Conservation (phyloP, 768 basidiomycete species). For the Boletus fagicola region DNA sequence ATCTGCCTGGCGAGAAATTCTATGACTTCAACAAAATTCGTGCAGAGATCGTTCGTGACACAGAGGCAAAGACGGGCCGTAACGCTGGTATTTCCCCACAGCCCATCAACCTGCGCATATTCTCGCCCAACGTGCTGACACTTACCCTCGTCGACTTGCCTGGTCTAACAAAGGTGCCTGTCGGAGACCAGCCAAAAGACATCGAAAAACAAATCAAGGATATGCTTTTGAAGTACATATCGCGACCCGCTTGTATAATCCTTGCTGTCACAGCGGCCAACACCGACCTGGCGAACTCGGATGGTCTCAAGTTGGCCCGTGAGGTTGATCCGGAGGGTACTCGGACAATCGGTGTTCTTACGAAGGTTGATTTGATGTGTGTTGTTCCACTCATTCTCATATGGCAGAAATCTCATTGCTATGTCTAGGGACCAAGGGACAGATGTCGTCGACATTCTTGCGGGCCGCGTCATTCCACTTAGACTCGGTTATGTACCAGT, state of each 20-base stretch:
- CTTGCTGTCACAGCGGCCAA: slow-evolving; percentile 96
- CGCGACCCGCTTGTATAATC: slow-evolving; percentile 93
- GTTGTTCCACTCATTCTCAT: slow-evolving; percentile 31
- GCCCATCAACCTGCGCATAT: slow-evolving; percentile 97
- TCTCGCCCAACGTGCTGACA: slow-evolving; percentile 95
- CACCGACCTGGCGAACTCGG: slow-evolving; percentile 97
- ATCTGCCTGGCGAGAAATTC: slow-evolving; percentile 95
- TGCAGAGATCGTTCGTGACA: slow-evolving; percentile 94
- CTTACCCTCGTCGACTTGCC: slow-evolving; percentile 97
- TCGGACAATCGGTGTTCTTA: slow-evolving; percentile 96
- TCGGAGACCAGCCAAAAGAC: slow-evolving; percentile 94
- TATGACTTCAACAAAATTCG: slow-evolving; percentile 97
- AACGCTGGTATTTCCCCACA: slow-evolving; percentile 97
- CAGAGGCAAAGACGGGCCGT: slow-evolving; percentile 97
- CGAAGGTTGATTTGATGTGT: slow-evolving; percentile 97
- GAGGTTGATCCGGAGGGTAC: slow-evolving; percentile 97
- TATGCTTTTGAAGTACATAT: slow-evolving; percentile 94
- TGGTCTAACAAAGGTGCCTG: slow-evolving; percentile 92
- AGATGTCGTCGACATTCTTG: slow-evolving; percentile 98
- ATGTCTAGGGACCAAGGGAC: slow-evolving; percentile 86
- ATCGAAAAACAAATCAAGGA: slow-evolving; percentile 98
- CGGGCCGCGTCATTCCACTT: slow-evolving; percentile 93
- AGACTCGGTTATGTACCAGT: slow-evolving; percentile 98
- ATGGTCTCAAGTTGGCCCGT: slow-evolving; percentile 92
- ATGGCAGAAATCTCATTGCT: slow-evolving; percentile 5